Base-by-base conservation (phyloP, 2,329 filamentous ascomycete genomes). In the Lasiodiplodia gonubiensis region DNA sequence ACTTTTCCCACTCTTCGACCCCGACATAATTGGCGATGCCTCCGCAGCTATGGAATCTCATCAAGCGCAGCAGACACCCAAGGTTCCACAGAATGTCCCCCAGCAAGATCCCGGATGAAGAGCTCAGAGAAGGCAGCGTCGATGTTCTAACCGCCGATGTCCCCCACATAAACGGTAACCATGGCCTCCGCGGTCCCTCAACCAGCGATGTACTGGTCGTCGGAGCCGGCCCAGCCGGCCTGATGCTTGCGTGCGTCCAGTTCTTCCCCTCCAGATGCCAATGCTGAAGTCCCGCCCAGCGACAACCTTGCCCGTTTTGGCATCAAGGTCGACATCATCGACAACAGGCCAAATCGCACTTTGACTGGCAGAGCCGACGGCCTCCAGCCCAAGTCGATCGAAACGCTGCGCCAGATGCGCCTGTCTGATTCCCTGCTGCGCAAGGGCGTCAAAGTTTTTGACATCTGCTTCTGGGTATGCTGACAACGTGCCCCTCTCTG, bases 321-420 rank as follows among this genome's bases (percentile, higher is more conserved):
- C 16, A 86, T 92, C 72, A 86, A 87, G 66, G 84, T 87, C 3
- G 83, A 85, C 49, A 84, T 92, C 53, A 82, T 92, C 59, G 91
- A 93, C 79, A 89, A 92, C 74, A 82, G 90, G 70, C 81, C 86
- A 39, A 86, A 90, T 72, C 87, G 87, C 73, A 93, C 91, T 1
- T 83, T 86, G 6, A 89, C 89, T 10, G 90, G 90, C 51, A 82
- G 86, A 67, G 90, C 90, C 69, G 91, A 93, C 76, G 90, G 90
- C 49, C 81, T 93, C 64, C 90, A 93, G 73, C 90, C 90, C 53
- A 93, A 93, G 79, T 90, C 90, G 0, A 91, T 93, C 72, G 90
- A 93, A 80, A 93, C 90, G 0, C 86, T 92, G 72, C 86, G 87
- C 69, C 90, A 92, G 78, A 88, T 93, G 82, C 84, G 89, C 39